Evolutionary conservation across 192 early-diverging fungal genomes (phyloP).

Genomic region (Gigaspora rosea): DNA sequence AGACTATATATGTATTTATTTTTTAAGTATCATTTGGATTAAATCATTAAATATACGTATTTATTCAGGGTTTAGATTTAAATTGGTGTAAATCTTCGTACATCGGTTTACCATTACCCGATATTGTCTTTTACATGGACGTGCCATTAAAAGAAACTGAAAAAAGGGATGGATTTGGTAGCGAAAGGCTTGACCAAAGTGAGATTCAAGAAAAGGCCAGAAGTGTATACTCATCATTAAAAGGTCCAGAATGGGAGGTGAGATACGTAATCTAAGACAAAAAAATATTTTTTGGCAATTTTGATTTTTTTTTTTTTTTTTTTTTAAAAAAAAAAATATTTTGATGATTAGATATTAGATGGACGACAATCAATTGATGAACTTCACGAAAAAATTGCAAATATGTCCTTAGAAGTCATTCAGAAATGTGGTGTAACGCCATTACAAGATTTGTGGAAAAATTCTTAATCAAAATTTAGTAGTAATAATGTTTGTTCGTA

Average conservation of each 20-base stretch:
- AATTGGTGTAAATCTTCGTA: conserved; percentile 89
- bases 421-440: conserved; percentile 6
- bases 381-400: conserved; percentile 15
- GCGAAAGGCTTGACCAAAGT: conserved; percentile 86
- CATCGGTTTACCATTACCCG: conserved; percentile 80
- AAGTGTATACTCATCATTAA: conserved; percentile 64
- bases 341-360: neutral
- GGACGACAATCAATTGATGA: neutral
- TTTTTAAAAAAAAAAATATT: neutral
- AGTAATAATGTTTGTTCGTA: too few species aligned
- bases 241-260: conserved; percentile 19
- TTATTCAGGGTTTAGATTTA: conserved; percentile 65
- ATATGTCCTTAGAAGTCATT: neutral
- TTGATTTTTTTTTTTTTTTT: neutral
- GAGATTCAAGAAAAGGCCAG: conserved; percentile 83
- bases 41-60: neutral
- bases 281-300: neutral
- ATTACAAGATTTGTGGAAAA: neutral
- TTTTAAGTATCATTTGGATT: neutral
- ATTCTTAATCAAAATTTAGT: too few species aligned
- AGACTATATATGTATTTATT: conserved; percentile 20
- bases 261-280: neutral
- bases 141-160: conserved; percentile 74
- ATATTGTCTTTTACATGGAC: conserved; percentile 88
- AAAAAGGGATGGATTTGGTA: conserved; percentile 85